Base-by-base conservation (phyloP, 2,329 filamentous ascomycete genomes). In the Phialocephala sp. region DNA sequence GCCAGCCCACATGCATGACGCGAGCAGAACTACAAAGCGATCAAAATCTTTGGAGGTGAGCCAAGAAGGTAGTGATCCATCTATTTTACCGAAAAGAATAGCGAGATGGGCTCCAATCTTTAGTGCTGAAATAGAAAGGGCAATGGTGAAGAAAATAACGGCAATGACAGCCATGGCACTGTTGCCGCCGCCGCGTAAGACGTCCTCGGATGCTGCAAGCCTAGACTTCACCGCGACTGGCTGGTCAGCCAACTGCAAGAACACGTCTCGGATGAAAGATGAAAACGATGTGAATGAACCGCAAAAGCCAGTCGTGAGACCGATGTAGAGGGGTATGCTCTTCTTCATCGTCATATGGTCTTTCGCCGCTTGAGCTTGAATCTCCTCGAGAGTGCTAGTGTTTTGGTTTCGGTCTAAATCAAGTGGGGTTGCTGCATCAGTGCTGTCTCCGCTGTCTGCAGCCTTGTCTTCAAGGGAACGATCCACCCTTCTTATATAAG, bases 281-380 rank as follows among this genome's bases (percentile, higher is more conserved):
- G 92, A 95, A 78, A 96, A 97, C 12, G 90, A 93, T 0, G 93
- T 97, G 74, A 94, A 91, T 67, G 91, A 93, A 68, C 93, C 91
- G 73, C 92, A 96, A 77, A 94, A 94, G n/a, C 90, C 94, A 0
- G 90, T 95, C 0, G 91, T 86, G 5, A 97, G 85, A 56, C 91
- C 93, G 64, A 96, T 89, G 75, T 95, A 97, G 0, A 96, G 82
- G 0, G 93, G 93, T 24, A 95, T 90, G 0, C 90, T 91, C 80
- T 95, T 95, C 75, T 96, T 97, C 24, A 82, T 78, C 4, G 87
- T 81, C 47, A 84, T 76, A 72, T 90, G 85, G 0, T 81, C 82
- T 72, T 88, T 84, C n/a, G 15, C n/a, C 2, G 14, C 43, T 70
- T 81, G 83, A 4, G 79, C 80, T 1, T 80, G 78, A 1, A 75